Base-by-base conservation (phyloP, 305 asterid genomes). In the Andrographis paniculata region DNA sequence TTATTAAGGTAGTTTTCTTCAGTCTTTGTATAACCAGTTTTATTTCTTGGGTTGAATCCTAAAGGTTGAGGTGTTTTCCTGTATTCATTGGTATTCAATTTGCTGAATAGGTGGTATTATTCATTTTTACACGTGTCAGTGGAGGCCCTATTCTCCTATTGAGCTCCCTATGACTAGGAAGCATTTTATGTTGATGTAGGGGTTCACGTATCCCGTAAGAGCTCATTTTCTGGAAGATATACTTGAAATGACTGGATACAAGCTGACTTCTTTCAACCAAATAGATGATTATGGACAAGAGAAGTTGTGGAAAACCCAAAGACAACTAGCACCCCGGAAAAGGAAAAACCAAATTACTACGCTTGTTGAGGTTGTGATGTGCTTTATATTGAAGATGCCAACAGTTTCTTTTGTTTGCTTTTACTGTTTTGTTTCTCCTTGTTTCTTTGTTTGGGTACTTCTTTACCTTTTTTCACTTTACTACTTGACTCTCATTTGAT, bases 201-300 rank as follows among this genome's bases (percentile, higher is more conserved):
- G 99, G 46, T 91, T 91, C 73, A 87, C 95, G 15, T 81, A 91
- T 72, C 99, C 94, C 6, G 99, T 91, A 53, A 77, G 82, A 72
- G 68, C 83, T 38, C 92, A 76, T 63, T 91, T 87, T 67, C 72
- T 91, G 67, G 96, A 91, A 77, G 95, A 91, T 70, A 69, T 91
- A 57, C 75, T 91, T 64, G 96, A 91, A 70, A 71, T 71, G 68
- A 91, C 93, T 23, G 99, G 96, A 42, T 87, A 87, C 69, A 91
- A 77, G 82, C 60, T 91, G 76, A 83, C 93, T 50, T 80, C 99
- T 48, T 80, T 80, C 76, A 91, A 91, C 75, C 99, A 91, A 75
- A 55, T 91, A 51, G 99, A 91, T 53, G 94, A 87, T 68, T 87
- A 87, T 74, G 99, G 99, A 52, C 99, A 87, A 72, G 99, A 91